A percentile compares a stretch with the other conserved stretches of the same genome.
Conservation (phyloP, 495 filamentous ascomycete species). For the Ascodesmis nigricans region DNA sequence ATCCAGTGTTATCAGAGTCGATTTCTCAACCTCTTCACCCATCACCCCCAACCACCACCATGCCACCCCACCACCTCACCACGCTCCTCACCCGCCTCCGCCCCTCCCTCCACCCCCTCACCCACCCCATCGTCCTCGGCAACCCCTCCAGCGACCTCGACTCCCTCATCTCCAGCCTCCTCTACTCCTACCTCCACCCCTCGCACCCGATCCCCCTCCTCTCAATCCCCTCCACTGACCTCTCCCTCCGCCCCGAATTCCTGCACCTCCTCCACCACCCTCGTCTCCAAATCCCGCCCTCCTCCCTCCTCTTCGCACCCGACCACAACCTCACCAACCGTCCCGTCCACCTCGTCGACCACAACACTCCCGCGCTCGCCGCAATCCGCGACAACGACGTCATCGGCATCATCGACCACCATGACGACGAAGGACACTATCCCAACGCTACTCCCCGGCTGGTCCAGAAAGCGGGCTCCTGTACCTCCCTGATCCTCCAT, state of each 20-base stretch:
- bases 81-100: no score
- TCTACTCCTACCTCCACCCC: conserved; percentile 55
- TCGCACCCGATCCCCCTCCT: conserved; percentile 43
- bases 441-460: conserved; percentile 32
- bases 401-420: conserved; percentile 76
- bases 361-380: conserved; percentile 47
- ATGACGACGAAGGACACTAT: conserved; percentile 48
- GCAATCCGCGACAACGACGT: conserved; percentile 23
- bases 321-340: conserved; percentile 11
- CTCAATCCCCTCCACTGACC: conserved; percentile 47
- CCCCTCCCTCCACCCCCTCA: no score
- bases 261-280: conserved; percentile 28
- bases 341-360: conserved; percentile 50
- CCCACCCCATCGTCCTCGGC: no score
- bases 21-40: no score
- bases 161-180: conserved; percentile 65
- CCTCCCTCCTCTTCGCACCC: conserved; percentile 25
- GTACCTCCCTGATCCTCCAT: conserved; percentile 51
- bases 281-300: conserved; percentile 32
- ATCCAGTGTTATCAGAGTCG: no score
- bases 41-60: no score
- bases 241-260: conserved; percentile 64
- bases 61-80: no score
- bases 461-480: conserved; percentile 46
- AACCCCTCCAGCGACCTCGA: no score